Percentiles rank a stretch among this genome's conserved stretches.
Conservation (phyloP, 139 green algal species). For the Pseudopediastrum boryanum region DNA sequence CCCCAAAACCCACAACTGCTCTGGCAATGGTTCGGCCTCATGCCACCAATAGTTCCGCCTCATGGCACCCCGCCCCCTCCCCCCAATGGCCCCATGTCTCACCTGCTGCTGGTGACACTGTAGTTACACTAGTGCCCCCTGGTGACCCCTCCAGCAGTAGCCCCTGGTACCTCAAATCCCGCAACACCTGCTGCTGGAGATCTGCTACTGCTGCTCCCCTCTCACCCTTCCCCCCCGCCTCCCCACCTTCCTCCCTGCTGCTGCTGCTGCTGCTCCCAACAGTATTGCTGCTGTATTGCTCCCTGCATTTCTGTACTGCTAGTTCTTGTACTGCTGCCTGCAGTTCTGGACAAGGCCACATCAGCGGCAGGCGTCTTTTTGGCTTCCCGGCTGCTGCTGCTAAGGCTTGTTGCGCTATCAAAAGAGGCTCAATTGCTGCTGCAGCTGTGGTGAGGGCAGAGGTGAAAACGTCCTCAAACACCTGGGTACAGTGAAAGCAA, state of each 20-base stretch:
- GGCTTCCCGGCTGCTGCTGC: conserved; percentile 4
- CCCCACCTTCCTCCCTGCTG: not conserved
- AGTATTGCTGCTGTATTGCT: not conserved
- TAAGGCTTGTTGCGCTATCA: conserved; percentile 45
- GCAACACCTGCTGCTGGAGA: conserved; percentile 5
- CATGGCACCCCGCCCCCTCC: no score
- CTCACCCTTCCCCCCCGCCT: not conserved
- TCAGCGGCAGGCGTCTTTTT: conserved; percentile 13
- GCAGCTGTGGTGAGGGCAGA: conserved; percentile 40
- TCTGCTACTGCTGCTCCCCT: not conserved
- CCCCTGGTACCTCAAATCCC: conserved; percentile 5
- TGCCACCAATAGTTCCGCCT: no score
- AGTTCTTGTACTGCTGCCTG: conserved; percentile 14
- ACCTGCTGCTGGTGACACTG: no score
- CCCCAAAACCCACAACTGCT: no score
- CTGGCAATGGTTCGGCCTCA: no score
- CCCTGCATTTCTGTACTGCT: not conserved
- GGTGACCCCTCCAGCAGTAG: conserved; percentile 20
- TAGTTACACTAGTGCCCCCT: no score
- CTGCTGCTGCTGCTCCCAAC: conserved; percentile 20
- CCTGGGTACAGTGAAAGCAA: conserved; percentile 22
- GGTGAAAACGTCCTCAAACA: conserved; percentile 36
- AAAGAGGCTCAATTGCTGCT: conserved; percentile 6
- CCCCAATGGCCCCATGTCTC: no score
- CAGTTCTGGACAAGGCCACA: not conserved